Evolutionary conservation across 768 basidiomycete species (phyloP).

Genomic region (Tricholoma bakamatsutake): DNA sequence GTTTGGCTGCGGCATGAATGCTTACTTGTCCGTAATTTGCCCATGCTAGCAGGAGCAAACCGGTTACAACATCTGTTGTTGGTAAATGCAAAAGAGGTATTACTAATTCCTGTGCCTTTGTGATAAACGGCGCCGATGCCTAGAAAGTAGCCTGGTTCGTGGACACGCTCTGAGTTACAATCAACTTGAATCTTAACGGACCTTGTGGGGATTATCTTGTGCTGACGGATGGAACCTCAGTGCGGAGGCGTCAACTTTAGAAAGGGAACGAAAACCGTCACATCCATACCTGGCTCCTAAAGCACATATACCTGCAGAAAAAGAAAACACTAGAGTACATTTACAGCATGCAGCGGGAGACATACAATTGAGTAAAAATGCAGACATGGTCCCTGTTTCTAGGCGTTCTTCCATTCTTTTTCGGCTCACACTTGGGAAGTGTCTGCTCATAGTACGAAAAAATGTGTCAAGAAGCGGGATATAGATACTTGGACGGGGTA

Average conservation of each 20-base stretch:
- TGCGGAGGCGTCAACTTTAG: not conserved
- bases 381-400: conserved; percentile 12
- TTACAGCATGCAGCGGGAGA: not conserved
- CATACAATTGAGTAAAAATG: conserved; percentile 14
- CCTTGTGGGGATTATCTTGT: conserved; percentile 10
- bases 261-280: not conserved
- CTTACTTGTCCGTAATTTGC: conserved; percentile 13
- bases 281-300: conserved; percentile 7
- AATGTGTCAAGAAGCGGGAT: conserved; percentile 11
- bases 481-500: conserved; percentile 11
- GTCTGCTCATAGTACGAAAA: conserved; percentile 10
- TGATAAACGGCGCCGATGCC: conserved; percentile 12
- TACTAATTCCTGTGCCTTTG: conserved; percentile 12
- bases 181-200: not conserved
- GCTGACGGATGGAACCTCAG: conserved; percentile 10
- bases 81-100: conserved; percentile 12
- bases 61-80: conserved; percentile 12
- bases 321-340: not conserved
- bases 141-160: not conserved
- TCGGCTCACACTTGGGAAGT: conserved; percentile 12
- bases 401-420: conserved; percentile 12
- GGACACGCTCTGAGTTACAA: not conserved
- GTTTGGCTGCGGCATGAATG: not conserved
- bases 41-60: conserved; percentile 13
- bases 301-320: conserved; percentile 8